A percentile compares a stretch with the other conserved stretches of the same genome.
phyloP scores from a whole-genome alignment of 129 eudicot genomes.

The Ambrosia trifida region DNA sequence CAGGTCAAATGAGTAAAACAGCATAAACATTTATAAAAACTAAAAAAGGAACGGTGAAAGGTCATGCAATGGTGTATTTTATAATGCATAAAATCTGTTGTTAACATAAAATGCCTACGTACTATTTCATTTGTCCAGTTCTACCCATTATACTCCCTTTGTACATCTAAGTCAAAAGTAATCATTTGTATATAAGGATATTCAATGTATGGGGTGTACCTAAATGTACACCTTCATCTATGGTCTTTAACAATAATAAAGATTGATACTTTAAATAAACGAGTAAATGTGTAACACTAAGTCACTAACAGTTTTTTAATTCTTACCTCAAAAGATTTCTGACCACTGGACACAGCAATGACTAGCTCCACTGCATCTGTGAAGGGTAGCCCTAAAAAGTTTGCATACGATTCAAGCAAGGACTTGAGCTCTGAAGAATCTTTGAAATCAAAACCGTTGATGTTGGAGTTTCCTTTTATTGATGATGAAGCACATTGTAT shows the following conservation, averaged over 20 bases:
- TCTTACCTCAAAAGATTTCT: constrained; percentile 59
- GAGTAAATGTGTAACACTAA: not conserved
- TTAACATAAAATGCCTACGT: not conserved
- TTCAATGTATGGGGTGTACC: not conserved
- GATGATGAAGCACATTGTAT: constrained; percentile 67
- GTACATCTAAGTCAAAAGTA: not conserved
- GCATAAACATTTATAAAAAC: too few relatives aligned
- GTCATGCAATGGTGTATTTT: not conserved
- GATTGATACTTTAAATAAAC: too few relatives aligned
- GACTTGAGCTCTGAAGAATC: constrained; percentile 56
- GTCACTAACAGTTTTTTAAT: not conserved
- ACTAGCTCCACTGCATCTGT: constrained; percentile 68
- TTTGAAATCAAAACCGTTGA: constrained; percentile 67
- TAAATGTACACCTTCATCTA: not conserved
- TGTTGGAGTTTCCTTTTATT: constrained; percentile 50
- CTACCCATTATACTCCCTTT: not conserved
- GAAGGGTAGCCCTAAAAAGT: constrained; percentile 54
- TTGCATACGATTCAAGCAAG: constrained; percentile 68
- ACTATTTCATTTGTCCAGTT: not conserved
- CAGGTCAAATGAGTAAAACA: not conserved
- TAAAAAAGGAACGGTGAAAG: not conserved
- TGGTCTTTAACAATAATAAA: not conserved
- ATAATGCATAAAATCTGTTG: not conserved
- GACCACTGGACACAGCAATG: constrained; percentile 51
- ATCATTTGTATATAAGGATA: too few relatives aligned